phyloP scores from a whole-genome alignment of 257 asterid species.

The Eucommia ulmoides region DNA sequence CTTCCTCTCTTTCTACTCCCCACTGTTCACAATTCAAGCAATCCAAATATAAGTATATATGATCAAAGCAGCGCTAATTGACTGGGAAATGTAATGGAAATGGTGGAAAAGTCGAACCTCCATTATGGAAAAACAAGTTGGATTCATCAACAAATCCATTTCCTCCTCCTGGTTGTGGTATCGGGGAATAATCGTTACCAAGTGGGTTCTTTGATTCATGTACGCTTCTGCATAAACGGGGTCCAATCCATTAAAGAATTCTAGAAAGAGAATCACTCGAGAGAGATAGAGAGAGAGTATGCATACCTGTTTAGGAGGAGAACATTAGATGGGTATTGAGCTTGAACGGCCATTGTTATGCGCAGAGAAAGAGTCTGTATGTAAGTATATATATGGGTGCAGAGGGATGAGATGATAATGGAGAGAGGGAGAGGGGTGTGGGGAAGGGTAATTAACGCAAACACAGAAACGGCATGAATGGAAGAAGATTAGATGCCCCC shows the following conservation, averaged over 20 bases:
- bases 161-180: conserved; percentile 13
- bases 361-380: not conserved
- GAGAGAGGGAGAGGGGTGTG: not conserved
- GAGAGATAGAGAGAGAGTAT: not conserved
- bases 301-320: conserved; percentile 22
- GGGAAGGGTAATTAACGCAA: not conserved
- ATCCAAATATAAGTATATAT: not conserved
- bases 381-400: not conserved
- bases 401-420: not conserved
- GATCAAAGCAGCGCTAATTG: not conserved
- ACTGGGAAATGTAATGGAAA: not conserved
- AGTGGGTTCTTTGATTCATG: conserved; percentile 23
- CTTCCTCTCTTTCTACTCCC: conserved; percentile 24
- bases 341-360: conserved; percentile 28
- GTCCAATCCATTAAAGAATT: not conserved
- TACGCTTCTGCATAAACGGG: conserved; percentile 14
- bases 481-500: not conserved
- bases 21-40: not conserved
- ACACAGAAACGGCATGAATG: not conserved
- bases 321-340: conserved; percentile 37
- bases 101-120: conserved; percentile 13
- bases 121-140: conserved; percentile 17
- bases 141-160: conserved; percentile 24
- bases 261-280: not conserved
- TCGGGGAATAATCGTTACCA: conserved; percentile 14